Evolutionary conservation across 2,329 filamentous ascomycete species (phyloP).

Genomic region (Cyphellophora europaea): DNA sequence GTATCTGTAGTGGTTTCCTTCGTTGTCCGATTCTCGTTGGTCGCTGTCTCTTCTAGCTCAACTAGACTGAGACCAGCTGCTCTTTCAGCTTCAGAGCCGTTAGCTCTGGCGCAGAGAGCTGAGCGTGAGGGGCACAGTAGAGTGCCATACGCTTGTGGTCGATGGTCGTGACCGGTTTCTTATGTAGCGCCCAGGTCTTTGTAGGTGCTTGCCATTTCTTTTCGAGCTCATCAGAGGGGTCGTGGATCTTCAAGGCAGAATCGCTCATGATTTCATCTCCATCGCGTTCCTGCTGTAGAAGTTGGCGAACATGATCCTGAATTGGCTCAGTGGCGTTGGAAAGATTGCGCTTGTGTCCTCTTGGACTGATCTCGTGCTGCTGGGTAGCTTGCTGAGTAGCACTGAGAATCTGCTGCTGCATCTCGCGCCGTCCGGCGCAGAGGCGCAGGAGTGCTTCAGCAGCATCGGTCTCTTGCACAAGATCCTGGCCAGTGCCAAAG

Average conservation of each 20-base stretch:
- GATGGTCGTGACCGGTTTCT: slow-evolving; percentile 5
- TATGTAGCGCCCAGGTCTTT: slow-evolving; percentile 6
- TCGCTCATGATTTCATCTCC: background rate
- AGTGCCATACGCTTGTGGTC: slow-evolving; percentile 12
- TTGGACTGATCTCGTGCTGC: slow-evolving; percentile 2
- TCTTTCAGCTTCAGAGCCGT: too few relatives aligned
- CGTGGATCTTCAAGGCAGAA: background rate
- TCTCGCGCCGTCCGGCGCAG: too few relatives aligned
- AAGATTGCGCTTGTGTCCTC: slow-evolving; percentile 13
- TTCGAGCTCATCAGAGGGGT: slow-evolving; percentile 5
- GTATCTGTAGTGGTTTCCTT: too few relatives aligned
- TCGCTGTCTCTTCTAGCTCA: too few relatives aligned
- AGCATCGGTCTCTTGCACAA: too few relatives aligned
- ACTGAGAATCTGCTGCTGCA: too few relatives aligned
- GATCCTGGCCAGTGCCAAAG: too few relatives aligned
- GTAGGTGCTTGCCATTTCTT: slow-evolving; percentile 8
- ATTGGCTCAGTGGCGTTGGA: slow-evolving; percentile 10
- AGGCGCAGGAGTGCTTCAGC: too few relatives aligned
- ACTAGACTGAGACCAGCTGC: too few relatives aligned
- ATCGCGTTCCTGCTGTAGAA: slow-evolving; percentile 1
- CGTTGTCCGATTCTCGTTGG: too few relatives aligned
- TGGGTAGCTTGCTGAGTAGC: slow-evolving; percentile 5
- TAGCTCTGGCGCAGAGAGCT: too few relatives aligned
- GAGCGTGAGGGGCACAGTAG: too few relatives aligned
- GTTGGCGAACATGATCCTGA: slow-evolving; percentile 8